Conservation (phyloP, 1,284 basidiomycete species). For the Apiotrichum porosum region DNA sequence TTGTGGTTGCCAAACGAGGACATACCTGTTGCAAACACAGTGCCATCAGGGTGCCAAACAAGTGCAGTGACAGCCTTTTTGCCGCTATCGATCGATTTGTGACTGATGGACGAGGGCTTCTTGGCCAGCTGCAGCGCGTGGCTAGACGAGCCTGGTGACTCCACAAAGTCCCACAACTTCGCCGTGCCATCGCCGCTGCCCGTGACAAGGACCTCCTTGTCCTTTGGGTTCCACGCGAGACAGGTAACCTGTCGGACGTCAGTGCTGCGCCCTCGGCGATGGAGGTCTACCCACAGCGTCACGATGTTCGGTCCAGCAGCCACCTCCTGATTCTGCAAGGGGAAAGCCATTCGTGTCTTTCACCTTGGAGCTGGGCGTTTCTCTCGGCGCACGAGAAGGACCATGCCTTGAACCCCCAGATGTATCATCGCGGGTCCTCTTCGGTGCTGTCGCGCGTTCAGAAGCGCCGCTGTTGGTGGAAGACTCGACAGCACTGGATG, state of each 20-base stretch:
- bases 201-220: conserved; percentile 33
- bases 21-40: conserved; percentile 36
- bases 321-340: background rate
- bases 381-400: background rate
- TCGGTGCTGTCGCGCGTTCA: background rate
- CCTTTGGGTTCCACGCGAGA: conserved; percentile 42
- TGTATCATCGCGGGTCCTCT: too few species aligned
- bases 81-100: conserved; percentile 37
- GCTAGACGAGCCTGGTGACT: background rate
- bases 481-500: background rate
- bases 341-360: conserved; percentile 2
- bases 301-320: conserved; percentile 30
- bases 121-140: conserved; percentile 14
- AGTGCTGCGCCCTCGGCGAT: background rate
- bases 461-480: too few species aligned
- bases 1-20: too few species aligned
- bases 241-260: conserved; percentile 27
- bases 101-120: conserved; percentile 25
- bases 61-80: conserved; percentile 36
- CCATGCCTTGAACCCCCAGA: too few species aligned
- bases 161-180: conserved; percentile 38
- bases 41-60: conserved; percentile 43
- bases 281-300: conserved; percentile 26
- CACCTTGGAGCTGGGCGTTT: background rate
- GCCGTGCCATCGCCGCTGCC: conserved; percentile 35